Percentiles rank a stretch among this genome's conserved stretches.
Conservation (phyloP, 805 yeast genomes). For the Teunomyces lycoperdinae region DNA sequence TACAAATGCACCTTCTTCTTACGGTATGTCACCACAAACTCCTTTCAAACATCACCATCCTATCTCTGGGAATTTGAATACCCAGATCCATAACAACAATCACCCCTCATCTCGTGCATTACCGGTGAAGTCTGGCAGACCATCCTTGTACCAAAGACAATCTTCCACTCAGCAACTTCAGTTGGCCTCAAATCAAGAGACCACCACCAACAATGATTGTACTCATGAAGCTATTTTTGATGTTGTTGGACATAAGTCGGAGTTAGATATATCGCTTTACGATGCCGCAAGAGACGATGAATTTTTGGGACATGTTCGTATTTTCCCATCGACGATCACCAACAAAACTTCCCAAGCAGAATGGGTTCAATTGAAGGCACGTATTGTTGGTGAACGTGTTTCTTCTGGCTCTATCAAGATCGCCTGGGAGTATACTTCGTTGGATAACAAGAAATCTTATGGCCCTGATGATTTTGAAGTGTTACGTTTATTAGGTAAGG, state of each 20-base stretch:
- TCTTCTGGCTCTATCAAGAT: constrained; percentile 74
- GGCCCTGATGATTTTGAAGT: constrained; percentile 96
- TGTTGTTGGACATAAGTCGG: constrained; percentile 80
- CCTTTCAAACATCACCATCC: constrained; percentile 12
- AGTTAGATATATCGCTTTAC: constrained; percentile 85
- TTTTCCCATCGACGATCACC: constrained; percentile 55
- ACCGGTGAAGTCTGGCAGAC: constrained; percentile 19
- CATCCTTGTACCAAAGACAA: constrained; percentile 38
- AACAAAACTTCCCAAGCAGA: constrained; percentile 48
- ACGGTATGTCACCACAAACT: constrained; percentile 26
- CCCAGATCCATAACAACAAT: constrained; percentile 7
- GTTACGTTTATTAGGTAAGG: constrained; percentile 85
- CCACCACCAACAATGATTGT: constrained; percentile 7
- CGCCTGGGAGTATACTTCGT: constrained; percentile 63
- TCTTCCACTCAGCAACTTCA: constrained; percentile 35
- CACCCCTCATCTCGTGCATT: constrained; percentile 11
- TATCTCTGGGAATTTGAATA: constrained; percentile 12
- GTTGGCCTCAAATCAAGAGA: constrained; percentile 15
- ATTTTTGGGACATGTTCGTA: constrained; percentile 80
- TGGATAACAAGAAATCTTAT: constrained; percentile 68
- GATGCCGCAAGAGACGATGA: constrained; percentile 80
- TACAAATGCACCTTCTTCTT: constrained; percentile 69
- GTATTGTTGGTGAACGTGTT: constrained; percentile 73
- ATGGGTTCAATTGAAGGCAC: constrained; percentile 74
- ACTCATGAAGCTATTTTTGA: constrained; percentile 85